A percentile compares a stretch with the other conserved stretches of the same genome.
These are phyloP conservation scores for Rhodamnia argentea DNA, from an alignment of 345 rosid species.

Conservation along the genomic window DNA sequence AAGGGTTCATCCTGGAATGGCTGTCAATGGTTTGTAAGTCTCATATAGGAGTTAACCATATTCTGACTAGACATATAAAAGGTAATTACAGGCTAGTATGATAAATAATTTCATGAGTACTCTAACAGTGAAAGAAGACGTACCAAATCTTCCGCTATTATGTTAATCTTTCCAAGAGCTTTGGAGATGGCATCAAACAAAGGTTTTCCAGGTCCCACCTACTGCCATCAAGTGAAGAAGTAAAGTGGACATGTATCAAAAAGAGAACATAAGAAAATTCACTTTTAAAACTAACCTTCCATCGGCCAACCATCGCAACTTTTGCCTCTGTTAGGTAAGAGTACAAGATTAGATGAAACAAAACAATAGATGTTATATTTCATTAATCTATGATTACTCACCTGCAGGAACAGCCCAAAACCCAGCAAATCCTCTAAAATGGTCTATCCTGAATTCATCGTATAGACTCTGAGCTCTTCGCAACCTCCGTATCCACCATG, in stretches of 20 bases:
- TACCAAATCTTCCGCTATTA: conserved; percentile 96
- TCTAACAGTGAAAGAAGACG: not conserved
- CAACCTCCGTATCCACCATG: conserved; percentile 84
- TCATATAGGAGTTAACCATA: not conserved
- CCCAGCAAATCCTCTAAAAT: conserved; percentile 96
- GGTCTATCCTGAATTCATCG: conserved; percentile 90
- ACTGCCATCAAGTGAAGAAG: conserved; percentile 31
- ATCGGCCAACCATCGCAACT: conserved; percentile 68
- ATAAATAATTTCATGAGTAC: not conserved
- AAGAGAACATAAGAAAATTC: conserved; percentile 1
- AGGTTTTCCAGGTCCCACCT: conserved; percentile 95
- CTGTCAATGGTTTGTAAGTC: not conserved
- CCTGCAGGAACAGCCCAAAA: conserved; percentile 94
- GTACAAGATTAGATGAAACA: not conserved
- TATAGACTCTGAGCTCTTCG: conserved; percentile 65
- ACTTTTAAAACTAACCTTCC: conserved; percentile 55
- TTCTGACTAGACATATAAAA: not conserved
- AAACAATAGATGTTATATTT: not conserved
- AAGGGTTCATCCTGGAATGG: not conserved
- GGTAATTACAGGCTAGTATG: not conserved
- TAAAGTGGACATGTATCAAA: conserved; percentile 8
- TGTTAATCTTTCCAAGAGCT: conserved; percentile 61
- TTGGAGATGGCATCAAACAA: conserved; percentile 66
- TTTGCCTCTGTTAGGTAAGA: conserved; percentile 58
- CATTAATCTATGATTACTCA: conserved; percentile 22